phyloP scores from a whole-genome alignment of 1,284 basidiomycete genomes.

The Melampsora americana region DNA sequence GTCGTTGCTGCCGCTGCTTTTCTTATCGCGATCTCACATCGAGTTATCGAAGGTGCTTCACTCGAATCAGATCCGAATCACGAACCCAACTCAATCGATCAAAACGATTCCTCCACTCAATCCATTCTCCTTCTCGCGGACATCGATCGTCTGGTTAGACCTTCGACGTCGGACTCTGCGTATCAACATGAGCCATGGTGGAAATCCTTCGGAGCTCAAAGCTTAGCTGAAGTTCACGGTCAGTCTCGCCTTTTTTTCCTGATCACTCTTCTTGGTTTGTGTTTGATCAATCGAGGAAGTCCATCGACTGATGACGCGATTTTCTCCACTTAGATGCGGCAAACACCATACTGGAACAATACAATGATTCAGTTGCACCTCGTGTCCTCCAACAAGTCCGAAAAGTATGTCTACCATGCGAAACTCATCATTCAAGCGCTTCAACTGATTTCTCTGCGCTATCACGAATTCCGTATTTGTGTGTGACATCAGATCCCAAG shows the following conservation, averaged over 20 bases:
- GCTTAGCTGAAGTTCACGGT: conserved; percentile 29
- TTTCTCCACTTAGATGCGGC: conserved; percentile 15
- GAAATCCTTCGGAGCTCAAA: conserved; percentile 25
- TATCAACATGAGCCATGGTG: conserved; percentile 22
- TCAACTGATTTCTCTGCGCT: background rate
- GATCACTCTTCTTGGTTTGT: background rate
- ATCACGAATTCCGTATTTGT: background rate
- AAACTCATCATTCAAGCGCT: background rate
- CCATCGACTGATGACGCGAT: background rate
- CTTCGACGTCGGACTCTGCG: background rate
- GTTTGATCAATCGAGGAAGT: background rate
- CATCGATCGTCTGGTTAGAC: too few relatives aligned
- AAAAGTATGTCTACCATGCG: conserved; percentile 1
- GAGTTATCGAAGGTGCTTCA: conserved; percentile 23
- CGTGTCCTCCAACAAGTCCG: conserved; percentile 22
- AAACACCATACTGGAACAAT: conserved; percentile 35
- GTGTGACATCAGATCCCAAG: background rate
- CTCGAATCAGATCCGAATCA: conserved; percentile 2
- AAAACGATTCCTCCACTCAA: background rate
- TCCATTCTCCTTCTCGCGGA: background rate
- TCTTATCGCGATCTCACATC: conserved; percentile 31
- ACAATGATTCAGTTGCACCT: conserved; percentile 9
- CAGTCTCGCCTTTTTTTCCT: background rate
- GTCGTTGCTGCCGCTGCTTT: conserved; percentile 40
- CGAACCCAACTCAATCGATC: background rate